Conservation (phyloP, 164 flowering plant species). For the grape (Vitis vinifera) region DNA sequence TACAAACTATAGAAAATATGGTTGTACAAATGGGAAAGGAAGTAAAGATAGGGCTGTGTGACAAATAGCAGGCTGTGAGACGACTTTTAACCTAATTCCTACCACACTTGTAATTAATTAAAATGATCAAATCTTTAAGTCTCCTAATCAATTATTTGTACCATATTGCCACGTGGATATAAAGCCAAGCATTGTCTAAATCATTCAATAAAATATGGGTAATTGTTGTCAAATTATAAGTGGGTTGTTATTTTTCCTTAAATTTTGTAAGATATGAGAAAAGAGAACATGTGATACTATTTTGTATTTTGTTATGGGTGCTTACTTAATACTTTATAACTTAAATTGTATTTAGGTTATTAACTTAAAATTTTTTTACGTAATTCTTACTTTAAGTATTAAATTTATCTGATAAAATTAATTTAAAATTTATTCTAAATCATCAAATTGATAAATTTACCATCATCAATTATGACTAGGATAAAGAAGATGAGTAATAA, state of each 20-base stretch:
- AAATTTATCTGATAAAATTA: no score
- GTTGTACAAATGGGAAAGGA: not conserved
- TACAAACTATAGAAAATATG: not conserved
- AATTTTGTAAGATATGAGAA: not conserved
- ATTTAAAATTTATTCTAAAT: no score
- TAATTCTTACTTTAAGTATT: no score
- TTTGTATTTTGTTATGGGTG: no score
- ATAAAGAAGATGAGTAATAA: no score
- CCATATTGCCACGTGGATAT: no score
- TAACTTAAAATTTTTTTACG: no score
- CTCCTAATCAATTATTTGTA: not conserved
- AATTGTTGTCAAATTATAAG: not conserved
- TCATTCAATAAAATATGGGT: not conserved
- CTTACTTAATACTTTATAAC: no score
- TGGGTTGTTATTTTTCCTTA: no score
- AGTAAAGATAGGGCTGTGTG: not conserved
- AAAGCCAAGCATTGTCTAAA: not conserved
- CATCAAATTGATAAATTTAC: no score
- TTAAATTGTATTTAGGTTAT: no score
- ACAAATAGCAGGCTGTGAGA: not conserved
- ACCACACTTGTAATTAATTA: constrained; percentile 18
- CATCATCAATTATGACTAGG: no score
- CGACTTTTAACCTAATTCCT: constrained; percentile 22
- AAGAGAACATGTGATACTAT: not conserved
- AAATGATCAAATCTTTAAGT: not conserved